Percentiles rank a stretch among this genome's conserved stretches.
These are phyloP conservation scores for Saccharomycopsis fermentans DNA, from an alignment of 805 yeast species.

Conservation along the genomic window DNA sequence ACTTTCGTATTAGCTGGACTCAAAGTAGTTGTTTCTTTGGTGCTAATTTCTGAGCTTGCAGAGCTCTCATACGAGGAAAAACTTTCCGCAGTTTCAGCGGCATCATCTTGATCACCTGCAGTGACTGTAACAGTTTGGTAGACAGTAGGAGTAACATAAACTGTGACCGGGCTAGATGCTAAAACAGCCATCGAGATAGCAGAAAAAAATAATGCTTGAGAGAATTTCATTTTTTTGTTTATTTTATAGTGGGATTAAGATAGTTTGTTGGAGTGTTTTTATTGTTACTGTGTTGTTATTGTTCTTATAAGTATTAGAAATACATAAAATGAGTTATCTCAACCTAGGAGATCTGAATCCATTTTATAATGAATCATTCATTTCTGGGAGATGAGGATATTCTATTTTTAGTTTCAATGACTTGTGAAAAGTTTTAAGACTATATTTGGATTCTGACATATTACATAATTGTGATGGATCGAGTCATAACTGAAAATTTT, in stretches of 20 bases:
- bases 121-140: conserved; percentile 9
- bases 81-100: conserved; percentile 10
- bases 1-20: conserved; percentile 4
- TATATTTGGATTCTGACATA: not conserved
- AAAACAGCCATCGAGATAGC: not conserved
- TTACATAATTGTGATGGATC: not conserved
- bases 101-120: conserved; percentile 10
- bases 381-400: too few relatives aligned
- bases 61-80: conserved; percentile 8
- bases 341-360: too few relatives aligned
- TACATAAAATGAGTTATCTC: not conserved
- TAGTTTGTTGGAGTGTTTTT: not conserved
- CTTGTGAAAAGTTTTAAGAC: too few relatives aligned
- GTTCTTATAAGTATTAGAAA: not conserved
- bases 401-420: too few relatives aligned
- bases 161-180: not conserved
- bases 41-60: not conserved
- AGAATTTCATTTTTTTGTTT: not conserved
- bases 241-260: not conserved
- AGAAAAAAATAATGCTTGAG: not conserved
- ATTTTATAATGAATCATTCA: too few relatives aligned
- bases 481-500: not conserved
- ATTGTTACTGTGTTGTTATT: not conserved
- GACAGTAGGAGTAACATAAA: conserved; percentile 7
- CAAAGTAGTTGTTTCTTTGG: conserved; percentile 7